These are phyloP conservation scores for Candida pseudofarinosa DNA, from an alignment of 805 yeast species.

Conservation along the genomic window DNA sequence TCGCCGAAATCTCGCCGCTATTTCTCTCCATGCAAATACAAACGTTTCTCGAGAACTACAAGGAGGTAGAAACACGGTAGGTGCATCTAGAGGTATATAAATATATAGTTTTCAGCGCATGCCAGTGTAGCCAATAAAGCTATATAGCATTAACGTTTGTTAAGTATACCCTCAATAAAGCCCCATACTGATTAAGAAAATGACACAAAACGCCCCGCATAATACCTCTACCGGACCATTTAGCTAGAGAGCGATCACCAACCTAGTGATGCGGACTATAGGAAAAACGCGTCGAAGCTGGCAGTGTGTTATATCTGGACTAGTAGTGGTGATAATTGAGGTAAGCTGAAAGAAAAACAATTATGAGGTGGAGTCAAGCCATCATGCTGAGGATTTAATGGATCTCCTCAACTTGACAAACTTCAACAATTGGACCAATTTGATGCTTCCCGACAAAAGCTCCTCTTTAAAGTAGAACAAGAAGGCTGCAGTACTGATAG, in stretches of 20 bases:
- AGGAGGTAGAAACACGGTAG: no score
- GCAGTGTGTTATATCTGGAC: no score
- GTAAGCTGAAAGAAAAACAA: no score
- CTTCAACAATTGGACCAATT: conserved; percentile 43
- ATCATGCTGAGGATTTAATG: not conserved
- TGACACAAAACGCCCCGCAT: not conserved
- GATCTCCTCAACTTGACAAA: conserved; percentile 20
- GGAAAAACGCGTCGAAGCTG: no score
- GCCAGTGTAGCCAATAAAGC: no score
- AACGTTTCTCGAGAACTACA: not conserved
- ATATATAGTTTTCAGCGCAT: no score
- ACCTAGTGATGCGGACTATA: no score
- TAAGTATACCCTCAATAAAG: no score
- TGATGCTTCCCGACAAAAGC: conserved; percentile 57
- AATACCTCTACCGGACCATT: not conserved
- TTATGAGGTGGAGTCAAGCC: not conserved
- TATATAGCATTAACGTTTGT: no score
- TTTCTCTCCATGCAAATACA: not conserved
- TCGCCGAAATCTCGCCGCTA: not conserved
- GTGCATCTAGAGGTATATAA: no score
- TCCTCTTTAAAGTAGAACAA: conserved; percentile 89
- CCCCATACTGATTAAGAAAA: not conserved
- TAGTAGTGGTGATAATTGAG: no score
- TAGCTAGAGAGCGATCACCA: no score
- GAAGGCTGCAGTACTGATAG: conserved; percentile 85